Evolutionary conservation across 2,329 filamentous ascomycete genomes (phyloP).

Genomic region (Leptographium flavum): DNA sequence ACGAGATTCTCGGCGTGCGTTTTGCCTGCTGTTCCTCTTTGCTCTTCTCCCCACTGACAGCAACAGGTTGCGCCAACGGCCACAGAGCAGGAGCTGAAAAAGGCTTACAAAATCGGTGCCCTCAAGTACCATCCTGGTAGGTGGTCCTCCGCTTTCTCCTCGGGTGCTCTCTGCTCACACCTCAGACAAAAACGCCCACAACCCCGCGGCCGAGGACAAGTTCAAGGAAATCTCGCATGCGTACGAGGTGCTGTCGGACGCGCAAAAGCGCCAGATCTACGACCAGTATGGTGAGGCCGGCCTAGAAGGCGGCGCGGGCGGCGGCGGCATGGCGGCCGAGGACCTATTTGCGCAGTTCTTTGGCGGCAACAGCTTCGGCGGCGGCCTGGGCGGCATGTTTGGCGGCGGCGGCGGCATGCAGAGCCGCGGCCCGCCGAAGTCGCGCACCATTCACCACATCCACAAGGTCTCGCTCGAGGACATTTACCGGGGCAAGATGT

Average conservation of each 20-base stretch:
- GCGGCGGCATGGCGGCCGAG: constrained; percentile 82
- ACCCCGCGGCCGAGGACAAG: constrained; percentile 86
- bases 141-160: constrained; percentile 14
- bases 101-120: constrained; percentile 73
- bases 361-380: constrained; percentile 56
- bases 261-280: constrained; percentile 83
- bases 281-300: constrained; percentile 97
- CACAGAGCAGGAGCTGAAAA: constrained; percentile 78
- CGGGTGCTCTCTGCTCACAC: constrained; percentile 4
- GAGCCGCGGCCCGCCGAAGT: constrained; percentile 69
- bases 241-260: constrained; percentile 86
- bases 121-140: constrained; percentile 74
- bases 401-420: constrained; percentile 61
- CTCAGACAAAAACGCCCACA: constrained; percentile 88
- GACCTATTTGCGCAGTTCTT: constrained; percentile 98
- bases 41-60: constrained; percentile 8
- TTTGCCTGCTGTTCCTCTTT: neutral
- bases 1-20: constrained; percentile 64
- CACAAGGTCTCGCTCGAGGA: constrained; percentile 98
- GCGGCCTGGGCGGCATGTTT: constrained; percentile 67
- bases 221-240: constrained; percentile 97
- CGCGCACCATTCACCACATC: constrained; percentile 91
- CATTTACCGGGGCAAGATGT: constrained; percentile 95
- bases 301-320: constrained; percentile 72
- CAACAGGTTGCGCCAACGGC: constrained; percentile 61